Base-by-base conservation (phyloP, 345 rosid species). In the Gossypium stocksii region DNA sequence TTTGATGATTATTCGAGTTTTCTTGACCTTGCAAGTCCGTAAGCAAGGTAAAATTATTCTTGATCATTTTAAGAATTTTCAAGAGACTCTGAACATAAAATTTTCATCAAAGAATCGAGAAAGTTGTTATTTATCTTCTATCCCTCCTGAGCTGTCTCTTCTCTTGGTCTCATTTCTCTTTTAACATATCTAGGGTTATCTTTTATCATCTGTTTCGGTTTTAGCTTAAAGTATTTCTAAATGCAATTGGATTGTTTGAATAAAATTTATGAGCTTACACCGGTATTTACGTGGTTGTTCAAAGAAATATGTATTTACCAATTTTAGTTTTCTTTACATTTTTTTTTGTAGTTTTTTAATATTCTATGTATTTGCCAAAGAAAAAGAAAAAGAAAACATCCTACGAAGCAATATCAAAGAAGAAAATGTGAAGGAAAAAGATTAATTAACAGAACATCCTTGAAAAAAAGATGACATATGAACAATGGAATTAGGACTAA, bases 11-110 rank as follows among this genome's bases (percentile, higher is more conserved):
- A 74, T 79, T 83, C 64, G 77, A 74, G 70, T 89, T 89, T 89
- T 87, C 93, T 89, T 87, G 93, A 87, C 90, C 93, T 87, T 89
- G 93, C 93, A 89, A 89, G 93, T 71, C 90, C 85, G 22, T 10
- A 7, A 46, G 53, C 0, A 1, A 12, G 2, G 12, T 0, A 2
- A 4, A 0, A 13, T 38, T 0, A 22, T 43, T 72, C 15, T 10
- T 1, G 0, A 8, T 0, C 0, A n/a, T 0, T 9, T 34, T 20
- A 0, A 8, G 2, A 9, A 9, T 6, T 14, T 59, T 22, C 22
- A 19, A 76, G 12, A 76, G 27, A 3, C n/a, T 59, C 27, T 1
- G 8, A 48, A 7, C 7, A 23, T n/a, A 63, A 66, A n/a, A 13
- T 0, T 7, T 22, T 0, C 43, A 3, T 53, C 4, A 25, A 41